Base-by-base conservation (phyloP, 2,329 filamentous ascomycete genomes). In the Laburnicola sp. region DNA sequence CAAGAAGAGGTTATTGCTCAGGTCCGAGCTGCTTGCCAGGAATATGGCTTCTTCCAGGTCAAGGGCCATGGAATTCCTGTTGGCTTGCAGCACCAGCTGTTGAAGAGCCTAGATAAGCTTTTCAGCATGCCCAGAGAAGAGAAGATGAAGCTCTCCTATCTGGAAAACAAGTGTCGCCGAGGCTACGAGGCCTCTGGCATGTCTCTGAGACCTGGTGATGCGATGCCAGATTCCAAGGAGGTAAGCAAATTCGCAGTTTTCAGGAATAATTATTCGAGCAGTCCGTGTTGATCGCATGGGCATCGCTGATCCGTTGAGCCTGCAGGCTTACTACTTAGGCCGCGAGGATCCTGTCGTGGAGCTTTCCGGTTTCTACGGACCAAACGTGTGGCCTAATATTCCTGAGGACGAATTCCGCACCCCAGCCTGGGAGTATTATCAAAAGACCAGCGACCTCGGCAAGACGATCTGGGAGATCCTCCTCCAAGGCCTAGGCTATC, bases 21-120 rank as follows among this genome's bases (percentile, higher is more conserved):
- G n/a, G 39, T 58, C n/a, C 31, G 42, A 22, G 27, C 50, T 48
- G 53, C 56, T 2, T 38, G 31, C 16, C 16, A n/a, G 11, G 35
- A 54, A 7, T 60, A 51, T 48, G 58, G 58, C 21, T 60, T 60
- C 34, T 58, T 60, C 51, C 50, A 50, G n/a, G 44, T 53, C 16
- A 37, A 42, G 4, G 55, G 58, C 25, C 58, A 60, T 26, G 51
- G 51, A 28, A 56, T 60, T 11, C 50, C 55, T 30, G 11, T 50
- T 3, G n/a, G 40, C 10, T 26, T 50, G 5, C 58, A 55, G 22
- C 7, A 48, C 0, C 37, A 31, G 1, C 26, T 51, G 10, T 23
- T 60, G 1, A 41, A 51, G 9, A 42, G 48, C 28, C 42, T 52
- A 2, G 30, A 45, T 6, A 51, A n/a, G 4, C 23, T 60, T 7